Conservation (phyloP, 768 basidiomycete genomes). For the Boletus huronensis region DNA sequence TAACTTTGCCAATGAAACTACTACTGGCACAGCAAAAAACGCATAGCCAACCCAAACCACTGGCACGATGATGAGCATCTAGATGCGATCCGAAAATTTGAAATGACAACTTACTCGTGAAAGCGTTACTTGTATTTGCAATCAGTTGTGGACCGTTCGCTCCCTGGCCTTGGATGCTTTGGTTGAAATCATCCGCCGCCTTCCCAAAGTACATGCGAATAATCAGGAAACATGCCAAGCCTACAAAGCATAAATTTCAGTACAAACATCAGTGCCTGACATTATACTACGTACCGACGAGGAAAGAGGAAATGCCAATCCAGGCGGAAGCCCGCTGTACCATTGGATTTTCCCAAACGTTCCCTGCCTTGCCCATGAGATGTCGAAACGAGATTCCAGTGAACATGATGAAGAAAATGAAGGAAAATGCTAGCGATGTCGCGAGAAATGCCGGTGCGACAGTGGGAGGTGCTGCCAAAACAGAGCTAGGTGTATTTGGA, state of each 20-base stretch:
- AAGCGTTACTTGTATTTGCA: slow-evolving; percentile 66
- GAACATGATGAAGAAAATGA: slow-evolving; percentile 64
- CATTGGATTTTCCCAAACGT: slow-evolving; percentile 50
- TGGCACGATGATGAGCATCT: slow-evolving; percentile 25
- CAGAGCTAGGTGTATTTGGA: slow-evolving; percentile 47
- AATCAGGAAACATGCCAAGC: slow-evolving; percentile 65
- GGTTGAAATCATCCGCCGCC: slow-evolving; percentile 74
- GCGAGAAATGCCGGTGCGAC: slow-evolving; percentile 63
- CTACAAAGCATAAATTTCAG: slow-evolving; percentile 32
- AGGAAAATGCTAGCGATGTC: slow-evolving; percentile 52
- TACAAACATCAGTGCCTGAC: background rate
- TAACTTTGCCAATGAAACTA: slow-evolving; percentile 64
- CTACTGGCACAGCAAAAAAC: slow-evolving; percentile 67
- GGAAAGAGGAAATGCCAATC: slow-evolving; percentile 74
- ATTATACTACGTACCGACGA: slow-evolving; percentile 50
- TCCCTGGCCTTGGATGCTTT: slow-evolving; percentile 51
- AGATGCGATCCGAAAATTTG: background rate
- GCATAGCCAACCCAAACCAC: slow-evolving; percentile 81
- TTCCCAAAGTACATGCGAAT: slow-evolving; percentile 81
- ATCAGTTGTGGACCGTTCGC: slow-evolving; percentile 53
- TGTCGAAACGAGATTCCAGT: slow-evolving; percentile 63
- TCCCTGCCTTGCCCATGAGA: slow-evolving; percentile 53
- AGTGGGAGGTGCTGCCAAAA: slow-evolving; percentile 58
- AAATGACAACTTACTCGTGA: slow-evolving; percentile 55
- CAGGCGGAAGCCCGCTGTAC: slow-evolving; percentile 63